A percentile compares a stretch with the other conserved stretches of the same genome.
Conservation (phyloP, 441 rosid genomes). For the California macrophylla region DNA sequence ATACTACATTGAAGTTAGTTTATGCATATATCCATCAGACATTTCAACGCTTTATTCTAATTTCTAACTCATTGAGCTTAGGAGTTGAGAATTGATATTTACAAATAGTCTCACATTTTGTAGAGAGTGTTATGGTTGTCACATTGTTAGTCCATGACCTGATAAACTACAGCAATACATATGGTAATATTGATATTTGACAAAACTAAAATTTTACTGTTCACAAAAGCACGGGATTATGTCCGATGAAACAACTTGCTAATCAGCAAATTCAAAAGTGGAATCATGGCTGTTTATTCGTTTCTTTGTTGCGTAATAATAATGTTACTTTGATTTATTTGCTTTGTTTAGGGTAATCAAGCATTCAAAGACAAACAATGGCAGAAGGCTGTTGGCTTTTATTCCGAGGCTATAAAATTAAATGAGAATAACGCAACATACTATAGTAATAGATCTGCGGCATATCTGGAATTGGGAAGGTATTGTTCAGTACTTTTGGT, state of each 20-base stretch:
- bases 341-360: slow-evolving; percentile 62
- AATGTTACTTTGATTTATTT: background rate
- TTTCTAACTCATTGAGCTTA: background rate
- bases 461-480: slow-evolving; percentile 77
- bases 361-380: slow-evolving; percentile 80
- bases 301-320: slow-evolving; percentile 9
- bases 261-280: background rate
- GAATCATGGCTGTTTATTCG: background rate
- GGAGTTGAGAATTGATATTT: background rate
- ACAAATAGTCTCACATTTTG: background rate
- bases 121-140: background rate
- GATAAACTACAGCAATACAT: background rate
- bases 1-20: background rate
- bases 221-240: background rate
- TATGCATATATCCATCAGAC: background rate
- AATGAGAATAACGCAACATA: slow-evolving; percentile 70
- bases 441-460: slow-evolving; percentile 92
- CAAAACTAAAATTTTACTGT: too few species aligned
- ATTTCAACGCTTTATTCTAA: background rate
- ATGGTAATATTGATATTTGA: background rate
- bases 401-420: slow-evolving; percentile 76
- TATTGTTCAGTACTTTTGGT: slow-evolving; percentile 20
- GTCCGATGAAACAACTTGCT: background rate
- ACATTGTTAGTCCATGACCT: background rate
- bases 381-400: slow-evolving; percentile 71